These are phyloP conservation scores for Fusarium subtropicale DNA, from an alignment of 2,329 filamentous ascomycete species.

Conservation along the genomic window DNA sequence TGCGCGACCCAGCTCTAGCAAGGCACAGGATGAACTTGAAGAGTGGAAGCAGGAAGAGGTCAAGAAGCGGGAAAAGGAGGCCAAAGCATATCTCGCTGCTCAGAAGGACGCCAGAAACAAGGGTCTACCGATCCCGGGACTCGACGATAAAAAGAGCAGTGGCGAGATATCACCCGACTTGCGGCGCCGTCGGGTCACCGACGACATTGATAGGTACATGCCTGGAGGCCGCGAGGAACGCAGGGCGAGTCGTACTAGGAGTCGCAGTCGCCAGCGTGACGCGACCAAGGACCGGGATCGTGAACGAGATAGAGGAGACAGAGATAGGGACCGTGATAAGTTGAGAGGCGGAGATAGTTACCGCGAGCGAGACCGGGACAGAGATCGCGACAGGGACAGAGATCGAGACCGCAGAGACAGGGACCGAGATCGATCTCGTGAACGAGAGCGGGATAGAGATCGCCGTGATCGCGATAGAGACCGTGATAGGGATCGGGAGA, in stretches of 20 bases:
- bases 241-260: conserved; percentile 53
- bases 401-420: conserved; percentile 50
- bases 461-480: conserved; percentile 41
- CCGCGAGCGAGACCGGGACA: conserved; percentile 34
- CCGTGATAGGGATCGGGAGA: conserved; percentile 30
- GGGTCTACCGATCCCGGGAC: conserved; percentile 67
- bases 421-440: conserved; percentile 51
- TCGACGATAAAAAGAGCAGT: conserved; percentile 63
- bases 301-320: conserved; percentile 43
- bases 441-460: conserved; percentile 50
- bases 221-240: conserved; percentile 58
- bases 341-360: conserved; percentile 40
- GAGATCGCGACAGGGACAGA: conserved; percentile 48
- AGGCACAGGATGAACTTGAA: conserved; percentile 63
- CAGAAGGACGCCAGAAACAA: conserved; percentile 71
- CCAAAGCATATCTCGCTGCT: conserved; percentile 72
- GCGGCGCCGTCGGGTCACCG: conserved; percentile 45
- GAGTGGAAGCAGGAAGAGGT: conserved; percentile 71
- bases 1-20: conserved; percentile 53
- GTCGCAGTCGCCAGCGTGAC: conserved; percentile 51
- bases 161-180: conserved; percentile 61
- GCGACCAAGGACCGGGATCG: conserved; percentile 51
- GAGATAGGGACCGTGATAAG: conserved; percentile 46
- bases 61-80: conserved; percentile 71
- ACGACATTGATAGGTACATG: conserved; percentile 59